phyloP scores from a whole-genome alignment of 345 rosid species.

The Eucalyptus sp. region DNA sequence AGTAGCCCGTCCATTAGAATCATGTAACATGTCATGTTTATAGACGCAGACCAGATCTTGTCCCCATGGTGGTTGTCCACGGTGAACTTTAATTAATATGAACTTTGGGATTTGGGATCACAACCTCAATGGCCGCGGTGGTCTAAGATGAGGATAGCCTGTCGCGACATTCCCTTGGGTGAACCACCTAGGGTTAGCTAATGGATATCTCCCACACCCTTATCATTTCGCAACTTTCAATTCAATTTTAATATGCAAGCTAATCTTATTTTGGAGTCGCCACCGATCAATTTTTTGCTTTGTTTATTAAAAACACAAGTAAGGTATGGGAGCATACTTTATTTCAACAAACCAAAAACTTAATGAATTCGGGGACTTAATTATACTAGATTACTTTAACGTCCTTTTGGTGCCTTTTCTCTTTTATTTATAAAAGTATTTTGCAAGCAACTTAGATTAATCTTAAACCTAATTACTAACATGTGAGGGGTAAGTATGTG shows the following conservation, averaged over 20 bases:
- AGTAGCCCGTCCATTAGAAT: not conserved
- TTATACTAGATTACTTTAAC: too few relatives aligned
- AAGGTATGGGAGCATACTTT: not conserved
- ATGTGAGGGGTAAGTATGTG: not conserved
- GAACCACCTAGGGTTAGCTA: not conserved
- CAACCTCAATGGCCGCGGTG: rapidly evolving
- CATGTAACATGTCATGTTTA: not conserved
- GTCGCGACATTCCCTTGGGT: not conserved
- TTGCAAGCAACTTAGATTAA: not conserved
- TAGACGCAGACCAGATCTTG: not conserved
- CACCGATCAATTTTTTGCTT: not conserved
- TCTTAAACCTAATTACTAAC: not conserved
- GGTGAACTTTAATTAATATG: not conserved
- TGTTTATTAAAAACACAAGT: too few relatives aligned
- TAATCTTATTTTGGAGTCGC: not conserved
- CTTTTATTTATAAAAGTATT: too few relatives aligned
- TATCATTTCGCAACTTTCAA: not conserved
- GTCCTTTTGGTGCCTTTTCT: not conserved
- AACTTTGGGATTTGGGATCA: not conserved
- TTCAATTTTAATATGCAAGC: not conserved
- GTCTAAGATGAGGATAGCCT: not conserved
- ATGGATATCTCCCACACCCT: not conserved
- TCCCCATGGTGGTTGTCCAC: not conserved
- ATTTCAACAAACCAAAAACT: not conserved
- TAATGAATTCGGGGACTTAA: not conserved